Conservation (phyloP, 306 rosid species). For the Vigna reflexopilosa region DNA sequence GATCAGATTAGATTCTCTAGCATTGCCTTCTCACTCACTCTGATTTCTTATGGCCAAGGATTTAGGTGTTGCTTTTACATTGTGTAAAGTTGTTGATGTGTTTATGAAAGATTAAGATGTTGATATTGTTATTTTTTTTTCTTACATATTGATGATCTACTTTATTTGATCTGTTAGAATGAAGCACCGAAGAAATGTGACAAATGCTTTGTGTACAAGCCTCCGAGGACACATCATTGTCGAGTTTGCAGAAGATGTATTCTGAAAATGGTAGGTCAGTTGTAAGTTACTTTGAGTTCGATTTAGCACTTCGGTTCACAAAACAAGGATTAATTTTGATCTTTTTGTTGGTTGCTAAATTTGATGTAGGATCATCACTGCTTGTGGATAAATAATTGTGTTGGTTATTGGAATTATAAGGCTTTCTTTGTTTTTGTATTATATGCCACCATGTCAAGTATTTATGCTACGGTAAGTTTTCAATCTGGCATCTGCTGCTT, state of each 20-base stretch:
- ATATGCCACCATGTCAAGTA: slow-evolving; percentile 64
- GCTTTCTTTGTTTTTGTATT: slow-evolving; percentile 67
- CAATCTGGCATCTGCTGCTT: slow-evolving; percentile 28
- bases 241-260: slow-evolving; percentile 92
- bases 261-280: slow-evolving; percentile 85
- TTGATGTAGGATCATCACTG: slow-evolving; percentile 93
- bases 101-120: slow-evolving; percentile 31
- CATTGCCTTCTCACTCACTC: neutral
- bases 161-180: slow-evolving; percentile 48
- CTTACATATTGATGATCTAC: slow-evolving; percentile 2
- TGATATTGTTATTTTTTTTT: slow-evolving; percentile 16
- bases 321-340: slow-evolving; percentile 17
- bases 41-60: neutral
- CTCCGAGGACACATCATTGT: slow-evolving; percentile 97
- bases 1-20: neutral
- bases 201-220: slow-evolving; percentile 76
- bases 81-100: slow-evolving; percentile 7
- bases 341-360: slow-evolving; percentile 34
- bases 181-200: slow-evolving; percentile 65
- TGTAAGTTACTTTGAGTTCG: slow-evolving; percentile 21
- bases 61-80: slow-evolving; percentile 3
- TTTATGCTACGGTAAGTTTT: slow-evolving; percentile 70
- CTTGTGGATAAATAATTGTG: slow-evolving; percentile 87
- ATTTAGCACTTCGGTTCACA: slow-evolving; percentile 16
- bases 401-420: slow-evolving; percentile 93